phyloP scores from a whole-genome alignment of 139 green algal species.

The Micractinium sp. region DNA sequence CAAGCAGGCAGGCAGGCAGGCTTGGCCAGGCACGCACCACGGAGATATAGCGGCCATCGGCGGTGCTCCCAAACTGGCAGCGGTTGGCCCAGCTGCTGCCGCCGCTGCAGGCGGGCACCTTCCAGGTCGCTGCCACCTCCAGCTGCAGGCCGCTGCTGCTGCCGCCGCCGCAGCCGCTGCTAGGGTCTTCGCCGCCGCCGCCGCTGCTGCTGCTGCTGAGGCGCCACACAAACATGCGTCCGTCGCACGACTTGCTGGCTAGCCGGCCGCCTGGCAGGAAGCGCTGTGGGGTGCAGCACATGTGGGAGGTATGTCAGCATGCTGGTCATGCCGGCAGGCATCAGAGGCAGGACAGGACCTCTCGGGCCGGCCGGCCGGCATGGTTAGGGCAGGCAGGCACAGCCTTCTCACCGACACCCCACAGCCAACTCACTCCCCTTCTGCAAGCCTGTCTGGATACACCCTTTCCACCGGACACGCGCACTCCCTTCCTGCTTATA shows the following conservation, averaged over 20 bases:
- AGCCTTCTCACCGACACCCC: too few species aligned
- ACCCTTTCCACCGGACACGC: background rate
- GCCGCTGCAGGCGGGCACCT: slow-evolving; percentile 49
- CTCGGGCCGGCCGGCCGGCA: too few species aligned
- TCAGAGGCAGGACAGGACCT: too few species aligned
- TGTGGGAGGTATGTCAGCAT: background rate
- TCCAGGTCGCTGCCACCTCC: slow-evolving; percentile 45
- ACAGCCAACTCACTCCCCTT: too few species aligned
- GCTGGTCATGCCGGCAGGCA: background rate
- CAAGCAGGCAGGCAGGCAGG: background rate
- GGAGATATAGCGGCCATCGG: slow-evolving; percentile 54
- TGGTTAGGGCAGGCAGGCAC: background rate
- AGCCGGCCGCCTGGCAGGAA: slow-evolving; percentile 47
- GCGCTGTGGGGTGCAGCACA: slow-evolving; percentile 31
- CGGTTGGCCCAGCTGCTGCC: slow-evolving; percentile 22
- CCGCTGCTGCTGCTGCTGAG: background rate
- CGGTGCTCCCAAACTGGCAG: slow-evolving; percentile 56
- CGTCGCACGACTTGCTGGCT: slow-evolving; percentile 64
- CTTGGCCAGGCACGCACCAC: slow-evolving; percentile 10
- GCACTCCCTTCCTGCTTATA: too few species aligned
- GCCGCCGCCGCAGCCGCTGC: background rate
- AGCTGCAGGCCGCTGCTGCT: background rate
- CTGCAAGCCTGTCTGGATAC: background rate
- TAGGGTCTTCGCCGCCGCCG: background rate
- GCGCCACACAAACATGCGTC: slow-evolving; percentile 61